phyloP scores from a whole-genome alignment of 192 early-diverging fungal genomes.

The Coemansia erecta region DNA sequence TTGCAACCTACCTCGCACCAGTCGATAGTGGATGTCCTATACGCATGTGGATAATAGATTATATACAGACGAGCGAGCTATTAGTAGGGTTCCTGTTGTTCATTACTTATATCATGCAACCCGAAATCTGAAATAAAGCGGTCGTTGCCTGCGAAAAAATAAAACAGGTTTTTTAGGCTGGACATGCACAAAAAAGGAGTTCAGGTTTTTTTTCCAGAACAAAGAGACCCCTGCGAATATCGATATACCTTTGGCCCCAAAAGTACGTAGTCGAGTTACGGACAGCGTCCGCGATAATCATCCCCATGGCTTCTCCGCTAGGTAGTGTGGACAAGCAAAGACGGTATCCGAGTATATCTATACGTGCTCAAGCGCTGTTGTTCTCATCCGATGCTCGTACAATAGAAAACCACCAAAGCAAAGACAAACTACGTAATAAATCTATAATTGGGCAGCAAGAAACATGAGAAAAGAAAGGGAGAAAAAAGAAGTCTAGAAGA shows the following conservation, averaged over 20 bases:
- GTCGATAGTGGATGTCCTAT: slow-evolving; percentile 64
- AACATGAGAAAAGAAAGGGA: neutral
- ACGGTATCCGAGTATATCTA: neutral
- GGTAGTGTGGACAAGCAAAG: neutral
- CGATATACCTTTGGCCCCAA: slow-evolving; percentile 48
- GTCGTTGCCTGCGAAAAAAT: neutral
- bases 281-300: slow-evolving; percentile 41
- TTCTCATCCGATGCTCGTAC: neutral
- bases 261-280: slow-evolving; percentile 36
- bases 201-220: neutral
- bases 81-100: no score
- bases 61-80: no score
- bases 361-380: neutral
- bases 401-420: neutral
- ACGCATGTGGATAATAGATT: neutral
- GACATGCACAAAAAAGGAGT: neutral
- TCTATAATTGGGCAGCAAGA: neutral
- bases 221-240: neutral
- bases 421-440: neutral
- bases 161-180: neutral
- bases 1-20: slow-evolving; percentile 68
- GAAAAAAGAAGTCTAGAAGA: neutral
- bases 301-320: slow-evolving; percentile 30
- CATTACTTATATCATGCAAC: no score
- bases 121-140: neutral